phyloP scores from a whole-genome alignment of 257 asterid genomes.

The Cruciata laevipes region DNA sequence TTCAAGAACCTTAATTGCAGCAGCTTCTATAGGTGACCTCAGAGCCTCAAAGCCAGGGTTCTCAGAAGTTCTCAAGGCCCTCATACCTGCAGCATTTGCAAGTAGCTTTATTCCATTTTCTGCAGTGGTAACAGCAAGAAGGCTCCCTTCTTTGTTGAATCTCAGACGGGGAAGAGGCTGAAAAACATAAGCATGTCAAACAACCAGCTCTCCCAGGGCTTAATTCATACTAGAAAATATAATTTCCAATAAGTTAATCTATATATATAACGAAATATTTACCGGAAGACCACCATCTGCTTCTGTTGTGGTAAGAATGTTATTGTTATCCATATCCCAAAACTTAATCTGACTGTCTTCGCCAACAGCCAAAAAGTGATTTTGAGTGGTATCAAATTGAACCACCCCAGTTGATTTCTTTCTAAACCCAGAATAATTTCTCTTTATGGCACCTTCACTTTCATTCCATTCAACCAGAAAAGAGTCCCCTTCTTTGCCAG shows the following conservation, averaged over 20 bases:
- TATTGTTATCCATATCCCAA: constrained; percentile 93
- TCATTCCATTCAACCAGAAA: constrained; percentile 98
- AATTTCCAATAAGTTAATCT: not conserved
- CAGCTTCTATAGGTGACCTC: constrained; percentile 74
- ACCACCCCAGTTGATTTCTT: constrained; percentile 77
- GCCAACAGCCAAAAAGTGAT: constrained; percentile 92
- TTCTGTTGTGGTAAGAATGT: constrained; percentile 54
- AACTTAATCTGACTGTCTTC: constrained; percentile 92
- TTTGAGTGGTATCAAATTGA: constrained; percentile 91
- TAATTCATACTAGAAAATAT: not conserved
- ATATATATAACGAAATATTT: constrained; percentile 20
- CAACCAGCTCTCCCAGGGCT: constrained; percentile 2
- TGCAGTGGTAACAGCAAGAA: constrained; percentile 86
- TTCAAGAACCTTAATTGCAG: constrained; percentile 58
- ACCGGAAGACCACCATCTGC: constrained; percentile 97
- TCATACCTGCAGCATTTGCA: constrained; percentile 76
- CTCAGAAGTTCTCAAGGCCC: constrained; percentile 66
- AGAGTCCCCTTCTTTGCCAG: constrained; percentile 94
- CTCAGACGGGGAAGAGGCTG: constrained; percentile 88
- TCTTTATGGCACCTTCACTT: constrained; percentile 96
- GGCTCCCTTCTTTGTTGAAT: constrained; percentile 92
- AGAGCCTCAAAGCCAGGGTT: constrained; percentile 73
- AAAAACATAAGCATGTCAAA: constrained; percentile 20
- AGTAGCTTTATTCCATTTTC: constrained; percentile 91
- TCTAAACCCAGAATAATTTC: constrained; percentile 76